Evolutionary conservation across 2,329 filamentous ascomycete genomes (phyloP).

Genomic region (Lasiodiplodia gonubiensis): DNA sequence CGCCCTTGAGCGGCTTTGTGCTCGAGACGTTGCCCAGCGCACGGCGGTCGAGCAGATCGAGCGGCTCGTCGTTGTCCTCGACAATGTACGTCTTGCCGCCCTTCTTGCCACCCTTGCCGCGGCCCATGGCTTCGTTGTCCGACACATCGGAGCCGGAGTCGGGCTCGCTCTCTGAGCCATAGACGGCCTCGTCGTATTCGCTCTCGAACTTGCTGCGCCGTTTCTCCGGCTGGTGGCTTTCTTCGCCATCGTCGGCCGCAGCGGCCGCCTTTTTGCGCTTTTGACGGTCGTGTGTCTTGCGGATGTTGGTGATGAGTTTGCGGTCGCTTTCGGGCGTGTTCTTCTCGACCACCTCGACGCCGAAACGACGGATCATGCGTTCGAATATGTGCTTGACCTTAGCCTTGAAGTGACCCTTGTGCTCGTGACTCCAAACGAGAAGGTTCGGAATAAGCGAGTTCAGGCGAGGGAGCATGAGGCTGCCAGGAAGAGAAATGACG

Average conservation of each 20-base stretch:
- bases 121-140: constrained; percentile 59
- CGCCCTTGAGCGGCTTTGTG: constrained; percentile 74
- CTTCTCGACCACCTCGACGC: constrained; percentile 78
- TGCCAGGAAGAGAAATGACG: constrained; percentile 80
- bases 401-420: constrained; percentile 94
- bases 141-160: constrained; percentile 65
- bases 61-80: constrained; percentile 91
- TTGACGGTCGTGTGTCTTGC: constrained; percentile 88
- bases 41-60: constrained; percentile 88
- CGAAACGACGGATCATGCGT: constrained; percentile 89
- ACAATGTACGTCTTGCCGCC: constrained; percentile 79
- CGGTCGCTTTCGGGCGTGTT: constrained; percentile 83
- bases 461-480: constrained; percentile 79
- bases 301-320: constrained; percentile 91
- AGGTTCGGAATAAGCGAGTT: constrained; percentile 82
- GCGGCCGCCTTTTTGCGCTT: constrained; percentile 84
- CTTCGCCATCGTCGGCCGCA: constrained; percentile 47
- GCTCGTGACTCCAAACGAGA: constrained; percentile 95
- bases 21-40: constrained; percentile 92
- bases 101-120: constrained; percentile 56
- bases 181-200: constrained; percentile 95
- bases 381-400: constrained; percentile 99
- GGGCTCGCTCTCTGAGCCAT: constrained; percentile 66
- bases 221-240: constrained; percentile 40
- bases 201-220: constrained; percentile 76